Evolutionary conservation across 1,139 yeast species (phyloP).

Genomic region (Arxiozyma bovina): DNA sequence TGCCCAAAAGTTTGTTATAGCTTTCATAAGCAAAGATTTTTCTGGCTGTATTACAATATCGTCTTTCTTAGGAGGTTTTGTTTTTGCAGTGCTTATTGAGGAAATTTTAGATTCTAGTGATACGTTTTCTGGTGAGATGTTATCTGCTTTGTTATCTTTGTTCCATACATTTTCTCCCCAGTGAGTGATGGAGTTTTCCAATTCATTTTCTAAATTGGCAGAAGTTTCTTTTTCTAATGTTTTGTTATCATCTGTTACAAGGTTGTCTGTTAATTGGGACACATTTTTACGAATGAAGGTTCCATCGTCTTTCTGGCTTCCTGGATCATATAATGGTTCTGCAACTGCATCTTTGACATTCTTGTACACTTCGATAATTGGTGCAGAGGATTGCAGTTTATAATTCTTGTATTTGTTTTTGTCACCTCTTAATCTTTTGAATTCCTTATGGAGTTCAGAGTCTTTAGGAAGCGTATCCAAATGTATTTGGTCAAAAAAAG

Average conservation of each 20-base stretch:
- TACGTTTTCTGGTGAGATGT: conserved; percentile 1
- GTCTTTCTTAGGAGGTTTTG: conserved; percentile 22
- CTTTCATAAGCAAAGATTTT: conserved; percentile 66
- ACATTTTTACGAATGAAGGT: background rate
- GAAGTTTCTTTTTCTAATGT: background rate
- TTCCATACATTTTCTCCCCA: conserved; percentile 25
- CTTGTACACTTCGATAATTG: conserved; percentile 85
- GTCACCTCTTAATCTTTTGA: conserved; percentile 56
- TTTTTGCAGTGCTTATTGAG: conserved; percentile 17
- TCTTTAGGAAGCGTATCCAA: conserved; percentile 77
- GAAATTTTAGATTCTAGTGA: conserved; percentile 8
- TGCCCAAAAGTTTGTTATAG: conserved; percentile 91
- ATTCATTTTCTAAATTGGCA: conserved; percentile 22
- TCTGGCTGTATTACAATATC: conserved; percentile 41
- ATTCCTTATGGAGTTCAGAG: conserved; percentile 78
- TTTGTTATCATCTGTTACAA: background rate
- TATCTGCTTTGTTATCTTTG: background rate
- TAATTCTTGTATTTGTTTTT: conserved; percentile 61
- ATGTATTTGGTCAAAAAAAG: conserved; percentile 65
- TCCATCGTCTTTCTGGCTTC: conserved; percentile 1
- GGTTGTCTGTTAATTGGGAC: background rate
- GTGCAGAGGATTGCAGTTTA: conserved; percentile 70
- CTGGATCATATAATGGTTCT: conserved; percentile 33
- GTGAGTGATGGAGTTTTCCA: conserved; percentile 26
- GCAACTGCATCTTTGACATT: conserved; percentile 83